phyloP scores from a whole-genome alignment of 495 filamentous ascomycete genomes.

The Arthonia radiata region DNA sequence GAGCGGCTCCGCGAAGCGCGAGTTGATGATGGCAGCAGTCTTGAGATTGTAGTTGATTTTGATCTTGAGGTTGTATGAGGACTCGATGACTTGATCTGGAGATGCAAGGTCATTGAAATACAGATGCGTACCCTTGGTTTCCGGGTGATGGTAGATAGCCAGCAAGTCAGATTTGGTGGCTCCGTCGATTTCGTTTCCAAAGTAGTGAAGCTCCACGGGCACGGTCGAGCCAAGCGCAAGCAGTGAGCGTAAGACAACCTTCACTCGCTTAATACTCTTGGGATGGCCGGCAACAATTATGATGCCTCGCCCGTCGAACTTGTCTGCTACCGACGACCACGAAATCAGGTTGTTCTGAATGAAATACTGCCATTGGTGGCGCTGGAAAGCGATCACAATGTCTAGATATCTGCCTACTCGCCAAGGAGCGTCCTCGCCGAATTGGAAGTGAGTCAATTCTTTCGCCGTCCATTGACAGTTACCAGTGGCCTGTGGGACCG shows the following conservation, averaged over 20 bases:
- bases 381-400: slow-evolving; percentile 4
- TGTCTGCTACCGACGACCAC: slow-evolving; percentile 4
- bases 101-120: slow-evolving; percentile 11
- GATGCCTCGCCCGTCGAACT: slow-evolving; percentile 10
- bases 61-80: slow-evolving; percentile 8
- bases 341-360: slow-evolving; percentile 5
- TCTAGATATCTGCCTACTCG: slow-evolving; percentile 4
- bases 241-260: slow-evolving; percentile 8
- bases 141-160: too few relatives aligned
- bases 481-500: too few relatives aligned
- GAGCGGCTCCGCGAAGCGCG: slow-evolving; percentile 1
- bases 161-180: too few relatives aligned
- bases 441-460: too few relatives aligned
- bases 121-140: slow-evolving; percentile 2
- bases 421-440: slow-evolving; percentile 5
- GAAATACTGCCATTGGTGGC: slow-evolving; percentile 8
- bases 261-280: slow-evolving; percentile 6
- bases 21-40: slow-evolving; percentile 1
- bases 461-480: too few relatives aligned
- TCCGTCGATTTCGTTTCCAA: slow-evolving; percentile 11
- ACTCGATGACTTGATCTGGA: too few relatives aligned
- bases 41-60: slow-evolving; percentile 10
- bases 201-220: slow-evolving; percentile 11
- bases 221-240: slow-evolving; percentile 5
- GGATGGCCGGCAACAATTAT: slow-evolving; percentile 10